Conservation (phyloP, 2,329 filamentous ascomycete species). For the Didymella keratinophila region DNA sequence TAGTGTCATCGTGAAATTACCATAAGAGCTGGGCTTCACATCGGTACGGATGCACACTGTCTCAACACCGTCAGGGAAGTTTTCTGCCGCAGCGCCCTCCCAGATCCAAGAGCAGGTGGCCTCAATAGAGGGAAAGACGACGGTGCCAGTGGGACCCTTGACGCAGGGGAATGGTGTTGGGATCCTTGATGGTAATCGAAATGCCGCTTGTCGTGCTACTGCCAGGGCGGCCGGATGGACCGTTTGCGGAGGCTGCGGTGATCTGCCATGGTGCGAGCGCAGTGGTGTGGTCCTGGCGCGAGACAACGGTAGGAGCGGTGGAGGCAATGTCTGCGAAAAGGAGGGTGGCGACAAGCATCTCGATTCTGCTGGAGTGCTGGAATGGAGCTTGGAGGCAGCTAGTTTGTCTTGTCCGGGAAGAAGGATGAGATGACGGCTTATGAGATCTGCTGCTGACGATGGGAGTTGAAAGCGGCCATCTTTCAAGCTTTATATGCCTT, state of each 20-base stretch:
- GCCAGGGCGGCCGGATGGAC: conserved; percentile 2
- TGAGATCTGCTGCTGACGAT: neutral
- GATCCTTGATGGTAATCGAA: conserved; percentile 7
- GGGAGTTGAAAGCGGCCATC: neutral
- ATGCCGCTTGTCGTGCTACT: neutral
- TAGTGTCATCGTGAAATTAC: conserved; percentile 14
- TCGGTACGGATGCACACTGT: conserved; percentile 1
- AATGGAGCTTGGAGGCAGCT: neutral
- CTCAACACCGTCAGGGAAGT: conserved; percentile 2
- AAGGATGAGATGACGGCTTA: neutral
- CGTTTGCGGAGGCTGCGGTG: neutral
- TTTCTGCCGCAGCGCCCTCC: neutral
- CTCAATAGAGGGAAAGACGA: conserved; percentile 1
- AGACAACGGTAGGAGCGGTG: conserved; percentile 1
- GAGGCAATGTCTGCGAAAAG: conserved; percentile 10
- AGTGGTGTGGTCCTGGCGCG: conserved; percentile 1
- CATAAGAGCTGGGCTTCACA: neutral
- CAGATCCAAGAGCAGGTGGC: conserved; percentile 11
- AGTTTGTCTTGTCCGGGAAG: neutral
- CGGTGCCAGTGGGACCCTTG: conserved; percentile 1
- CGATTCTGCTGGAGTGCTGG: neutral
- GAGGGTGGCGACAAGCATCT: conserved; percentile 9
- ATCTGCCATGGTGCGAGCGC: conserved; percentile 10
- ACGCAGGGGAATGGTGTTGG: conserved; percentile 4
- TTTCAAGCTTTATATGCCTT: neutral